phyloP scores from a whole-genome alignment of 75 land plant genomes.

The Pinus tabuliformis region DNA sequence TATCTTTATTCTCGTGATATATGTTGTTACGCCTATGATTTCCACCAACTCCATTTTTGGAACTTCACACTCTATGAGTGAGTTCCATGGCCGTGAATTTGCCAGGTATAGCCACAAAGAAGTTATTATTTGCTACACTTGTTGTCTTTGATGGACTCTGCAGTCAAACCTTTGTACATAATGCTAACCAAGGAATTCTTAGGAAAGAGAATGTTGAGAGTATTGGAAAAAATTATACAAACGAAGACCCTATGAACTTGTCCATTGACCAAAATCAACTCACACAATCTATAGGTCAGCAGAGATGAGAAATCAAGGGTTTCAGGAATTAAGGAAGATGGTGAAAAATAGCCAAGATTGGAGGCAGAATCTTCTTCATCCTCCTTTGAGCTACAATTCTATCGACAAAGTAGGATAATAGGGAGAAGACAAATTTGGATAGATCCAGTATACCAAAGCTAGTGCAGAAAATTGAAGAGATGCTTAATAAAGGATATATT shows the following conservation, averaged over 20 bases:
- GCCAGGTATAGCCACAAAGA: too few relatives aligned
- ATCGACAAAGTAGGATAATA: not conserved
- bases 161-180: too few relatives aligned
- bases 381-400: not conserved
- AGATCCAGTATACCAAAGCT: conserved; percentile 58
- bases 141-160: too few relatives aligned
- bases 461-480: conserved; percentile 90
- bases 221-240: not conserved
- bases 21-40: too few relatives aligned
- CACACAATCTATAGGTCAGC: not conserved
- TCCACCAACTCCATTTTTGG: too few relatives aligned
- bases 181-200: not conserved
- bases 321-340: not conserved
- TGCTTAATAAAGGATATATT: conserved; percentile 73
- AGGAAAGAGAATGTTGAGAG: not conserved
- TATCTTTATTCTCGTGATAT: too few relatives aligned
- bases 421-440: not conserved
- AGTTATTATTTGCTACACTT: too few relatives aligned
- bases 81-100: too few relatives aligned
- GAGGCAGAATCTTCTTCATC: not conserved
- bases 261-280: not conserved
- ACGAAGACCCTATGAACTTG: not conserved
- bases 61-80: too few relatives aligned
- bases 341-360: conserved; percentile 5
- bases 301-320: not conserved